Base-by-base conservation (phyloP, 2,329 filamentous ascomycete genomes). In the Trichothecium roseum region DNA sequence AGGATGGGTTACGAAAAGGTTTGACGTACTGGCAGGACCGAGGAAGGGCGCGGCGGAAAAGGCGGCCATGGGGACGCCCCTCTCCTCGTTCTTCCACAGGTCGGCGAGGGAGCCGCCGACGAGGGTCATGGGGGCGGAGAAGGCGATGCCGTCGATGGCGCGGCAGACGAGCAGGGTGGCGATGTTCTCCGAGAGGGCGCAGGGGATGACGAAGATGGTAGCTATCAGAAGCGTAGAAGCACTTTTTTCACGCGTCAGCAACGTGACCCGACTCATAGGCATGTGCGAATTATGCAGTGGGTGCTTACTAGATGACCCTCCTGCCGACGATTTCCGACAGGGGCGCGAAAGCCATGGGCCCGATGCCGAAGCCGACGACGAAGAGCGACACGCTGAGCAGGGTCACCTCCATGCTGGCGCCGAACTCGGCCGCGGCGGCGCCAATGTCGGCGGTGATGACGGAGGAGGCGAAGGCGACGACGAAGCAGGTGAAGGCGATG, bases 31-130 rank as follows among this genome's bases (percentile, higher is more conserved):
- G 2, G 82, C 84, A 33, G 85, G 85, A 1, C 85, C 85, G 30
- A 89, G 69, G 52, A 91, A 91, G 0, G 85, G 85, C 1, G 84
- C 84, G 3, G 84, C 84, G 10, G 74, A 81, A 55, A 91, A 93
- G 13, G 82, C 81, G 3, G 84, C 84, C 84, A 93, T 91, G 14
- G 85, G 83, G 2, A 91, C 80, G 49, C 84, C 85, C 36, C 85
- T 72, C 58, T 93, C 84, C 53, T 91, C 84, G 34, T 79, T 84
- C 40, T 63, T 76, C 84, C 84, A 93, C n/a, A 91, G 57, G 60
- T 93, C 85, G 9, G 84, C 81, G 5, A 93, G 60, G 1, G 83
- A 89, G 8, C 85, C 85, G 30, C 84, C 85, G 8, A 88, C 84
- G 2, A 91, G 68, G 0, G 84, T 89, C 81, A 93, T 89, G 3